Evolutionary conservation across 2,329 filamentous ascomycete species (phyloP).

Genomic region (Plenodomus tracheiphilus): DNA sequence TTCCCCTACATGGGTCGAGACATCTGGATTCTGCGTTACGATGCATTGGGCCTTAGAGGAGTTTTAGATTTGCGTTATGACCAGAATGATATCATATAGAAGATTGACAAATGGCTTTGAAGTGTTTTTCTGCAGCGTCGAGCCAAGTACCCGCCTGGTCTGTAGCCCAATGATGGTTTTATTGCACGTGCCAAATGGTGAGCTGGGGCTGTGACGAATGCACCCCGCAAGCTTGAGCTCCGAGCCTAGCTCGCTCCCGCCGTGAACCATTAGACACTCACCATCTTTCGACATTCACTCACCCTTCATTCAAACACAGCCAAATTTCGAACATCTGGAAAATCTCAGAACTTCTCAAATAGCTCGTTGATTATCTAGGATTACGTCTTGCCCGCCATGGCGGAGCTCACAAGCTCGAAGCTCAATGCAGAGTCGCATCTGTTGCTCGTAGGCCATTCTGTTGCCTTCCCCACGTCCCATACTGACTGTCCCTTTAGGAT

Average conservation of each 20-base stretch:
- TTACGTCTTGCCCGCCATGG: conserved; percentile 38
- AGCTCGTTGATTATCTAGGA: not conserved
- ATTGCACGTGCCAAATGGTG: conserved; percentile 17
- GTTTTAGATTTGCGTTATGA: conserved; percentile 43
- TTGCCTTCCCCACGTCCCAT: not conserved
- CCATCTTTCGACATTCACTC: conserved; percentile 1
- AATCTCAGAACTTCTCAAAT: not conserved
- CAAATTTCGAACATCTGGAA: not conserved
- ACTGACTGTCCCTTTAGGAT: conserved; percentile 62
- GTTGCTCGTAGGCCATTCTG: conserved; percentile 63
- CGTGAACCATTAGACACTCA: not conserved
- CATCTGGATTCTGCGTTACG: conserved; percentile 41
- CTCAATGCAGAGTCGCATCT: conserved; percentile 76
- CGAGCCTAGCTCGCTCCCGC: not conserved
- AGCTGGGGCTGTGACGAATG: conserved; percentile 23
- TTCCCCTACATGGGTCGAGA: conserved; percentile 33
- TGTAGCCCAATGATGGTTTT: not conserved
- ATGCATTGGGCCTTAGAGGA: conserved; percentile 46
- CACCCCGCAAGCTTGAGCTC: conserved; percentile 20
- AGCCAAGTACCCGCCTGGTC: not conserved
- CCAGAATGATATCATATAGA: conserved; percentile 40
- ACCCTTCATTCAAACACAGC: not conserved
- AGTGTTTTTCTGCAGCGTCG: not conserved
- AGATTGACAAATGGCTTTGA: conserved; percentile 1
- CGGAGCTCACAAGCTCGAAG: conserved; percentile 60